phyloP scores from a whole-genome alignment of 139 green algal species.

The Limnomonas spitsbergensis region DNA sequence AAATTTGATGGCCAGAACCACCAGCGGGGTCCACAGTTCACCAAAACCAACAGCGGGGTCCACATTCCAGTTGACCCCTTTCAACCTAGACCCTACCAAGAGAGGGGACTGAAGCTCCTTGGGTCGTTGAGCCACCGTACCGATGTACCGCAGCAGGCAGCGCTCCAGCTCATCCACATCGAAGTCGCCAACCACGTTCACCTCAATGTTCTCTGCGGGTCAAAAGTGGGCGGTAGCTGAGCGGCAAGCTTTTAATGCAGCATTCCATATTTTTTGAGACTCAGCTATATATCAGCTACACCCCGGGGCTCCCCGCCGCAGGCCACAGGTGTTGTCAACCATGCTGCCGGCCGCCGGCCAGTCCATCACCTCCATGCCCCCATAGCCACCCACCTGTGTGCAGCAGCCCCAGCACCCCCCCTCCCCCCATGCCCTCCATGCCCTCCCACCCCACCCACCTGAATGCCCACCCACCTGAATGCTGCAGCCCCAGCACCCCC shows the following conservation, averaged over 20 bases:
- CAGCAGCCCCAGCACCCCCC: neutral
- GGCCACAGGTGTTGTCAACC: too few relatives aligned
- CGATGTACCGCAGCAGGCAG: constrained; percentile 68
- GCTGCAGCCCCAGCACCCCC: neutral
- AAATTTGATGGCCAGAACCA: too few relatives aligned
- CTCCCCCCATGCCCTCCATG: neutral
- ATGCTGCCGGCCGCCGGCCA: too few relatives aligned
- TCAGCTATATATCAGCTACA: too few relatives aligned
- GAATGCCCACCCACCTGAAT: neutral
- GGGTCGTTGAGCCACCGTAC: constrained; percentile 47
- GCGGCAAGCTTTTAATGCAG: too few relatives aligned
- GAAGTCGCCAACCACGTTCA: constrained; percentile 92
- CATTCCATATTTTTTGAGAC: too few relatives aligned
- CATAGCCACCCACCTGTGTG: too few relatives aligned
- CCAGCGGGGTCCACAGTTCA: too few relatives aligned
- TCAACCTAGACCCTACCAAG: neutral
- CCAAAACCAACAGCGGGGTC: too few relatives aligned
- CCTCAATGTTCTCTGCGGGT: constrained; percentile 50
- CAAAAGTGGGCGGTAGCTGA: neutral
- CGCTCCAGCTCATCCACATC: constrained; percentile 72
- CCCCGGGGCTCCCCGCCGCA: too few relatives aligned
- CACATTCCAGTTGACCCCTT: too few relatives aligned
- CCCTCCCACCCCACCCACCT: neutral
- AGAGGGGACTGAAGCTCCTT: neutral
- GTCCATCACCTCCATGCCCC: too few relatives aligned